phyloP scores from a whole-genome alignment of 441 rosid genomes.

The Gossypium trilobum region DNA sequence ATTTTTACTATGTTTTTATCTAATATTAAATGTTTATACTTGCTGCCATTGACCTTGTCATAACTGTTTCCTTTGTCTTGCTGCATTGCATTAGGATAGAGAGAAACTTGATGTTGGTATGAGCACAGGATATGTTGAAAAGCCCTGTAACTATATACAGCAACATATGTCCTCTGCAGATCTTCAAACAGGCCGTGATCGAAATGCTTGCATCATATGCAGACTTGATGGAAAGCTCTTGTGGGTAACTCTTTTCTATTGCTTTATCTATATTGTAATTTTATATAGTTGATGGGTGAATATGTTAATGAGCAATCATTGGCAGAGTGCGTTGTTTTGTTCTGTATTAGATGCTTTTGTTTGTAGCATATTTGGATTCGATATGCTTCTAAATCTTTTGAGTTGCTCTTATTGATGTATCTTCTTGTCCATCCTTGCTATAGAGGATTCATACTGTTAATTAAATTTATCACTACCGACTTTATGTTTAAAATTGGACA shows the following conservation, averaged over 20 bases:
- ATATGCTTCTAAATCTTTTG: background rate
- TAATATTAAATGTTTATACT: background rate
- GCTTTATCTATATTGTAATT: background rate
- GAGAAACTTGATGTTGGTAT: constrained; percentile 3
- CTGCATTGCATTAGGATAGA: constrained; percentile 39
- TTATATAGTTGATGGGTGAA: constrained; percentile 2
- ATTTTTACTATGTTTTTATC: background rate
- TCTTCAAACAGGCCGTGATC: constrained; percentile 17
- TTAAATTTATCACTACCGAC: background rate
- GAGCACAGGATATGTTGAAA: constrained; percentile 8
- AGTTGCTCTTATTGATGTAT: background rate
- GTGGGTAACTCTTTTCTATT: constrained; percentile 36
- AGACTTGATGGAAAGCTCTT: constrained; percentile 41
- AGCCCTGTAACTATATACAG: background rate
- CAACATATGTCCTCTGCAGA: background rate
- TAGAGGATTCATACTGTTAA: background rate
- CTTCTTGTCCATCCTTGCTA: background rate
- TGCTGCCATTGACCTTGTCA: constrained; percentile 2
- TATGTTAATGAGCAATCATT: background rate
- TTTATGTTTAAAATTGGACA: background rate
- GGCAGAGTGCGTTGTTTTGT: background rate
- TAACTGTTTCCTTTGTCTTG: constrained; percentile 14
- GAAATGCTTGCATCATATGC: constrained; percentile 35
- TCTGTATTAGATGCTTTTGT: background rate
- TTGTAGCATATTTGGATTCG: background rate